These are phyloP conservation scores for Rhizophagus sp. DNA, from an alignment of 192 early-diverging fungal species.

Conservation along the genomic window DNA sequence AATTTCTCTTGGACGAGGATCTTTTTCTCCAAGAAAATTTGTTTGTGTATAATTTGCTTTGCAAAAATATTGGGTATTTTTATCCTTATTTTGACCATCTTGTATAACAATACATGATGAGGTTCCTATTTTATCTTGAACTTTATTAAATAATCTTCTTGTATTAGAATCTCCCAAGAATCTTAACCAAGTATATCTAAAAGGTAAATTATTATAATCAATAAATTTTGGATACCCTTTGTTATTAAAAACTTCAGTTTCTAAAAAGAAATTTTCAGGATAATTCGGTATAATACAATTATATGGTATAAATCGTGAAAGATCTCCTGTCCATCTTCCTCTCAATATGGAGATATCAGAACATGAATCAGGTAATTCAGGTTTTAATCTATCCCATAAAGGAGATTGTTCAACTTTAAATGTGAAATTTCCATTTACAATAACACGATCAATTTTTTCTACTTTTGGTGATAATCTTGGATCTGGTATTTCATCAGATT, in stretches of 20 bases:
- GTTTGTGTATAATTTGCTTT: not conserved
- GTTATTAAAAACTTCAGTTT: too few species aligned
- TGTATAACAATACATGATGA: not conserved
- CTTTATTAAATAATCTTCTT: not conserved
- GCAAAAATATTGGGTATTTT: not conserved
- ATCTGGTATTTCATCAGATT: not conserved
- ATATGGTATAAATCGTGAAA: not conserved
- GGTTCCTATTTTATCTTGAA: not conserved
- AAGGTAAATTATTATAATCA: not conserved
- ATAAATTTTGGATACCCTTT: too few species aligned
- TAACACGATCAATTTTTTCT: not conserved
- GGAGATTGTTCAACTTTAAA: not conserved
- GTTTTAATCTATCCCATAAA: not conserved
- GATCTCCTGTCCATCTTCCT: not conserved
- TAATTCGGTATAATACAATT: not conserved
- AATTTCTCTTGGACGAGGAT: not conserved
- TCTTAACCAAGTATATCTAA: not conserved
- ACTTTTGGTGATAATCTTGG: not conserved
- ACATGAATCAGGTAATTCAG: not conserved
- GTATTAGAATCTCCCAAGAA: not conserved
- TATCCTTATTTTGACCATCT: not conserved
- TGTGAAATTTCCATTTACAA: not conserved
- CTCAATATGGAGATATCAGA: not conserved
- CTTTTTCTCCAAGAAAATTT: not conserved
- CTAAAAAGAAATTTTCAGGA: not conserved